These are phyloP conservation scores for Carex arenaria DNA, from an alignment of 202 grass and related monocot genomes.

Conservation along the genomic window DNA sequence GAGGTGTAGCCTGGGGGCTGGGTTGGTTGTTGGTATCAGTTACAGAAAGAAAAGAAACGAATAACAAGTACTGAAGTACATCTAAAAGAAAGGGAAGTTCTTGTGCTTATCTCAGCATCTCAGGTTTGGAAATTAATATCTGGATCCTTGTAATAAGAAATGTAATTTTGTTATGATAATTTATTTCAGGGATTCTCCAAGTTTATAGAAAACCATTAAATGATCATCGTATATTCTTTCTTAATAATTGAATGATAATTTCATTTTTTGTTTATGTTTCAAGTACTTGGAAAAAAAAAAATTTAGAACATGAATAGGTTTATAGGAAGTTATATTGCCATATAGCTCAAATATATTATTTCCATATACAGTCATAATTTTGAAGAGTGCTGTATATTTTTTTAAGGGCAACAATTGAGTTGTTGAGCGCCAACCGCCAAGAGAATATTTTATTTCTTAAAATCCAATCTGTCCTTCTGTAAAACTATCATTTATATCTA, in stretches of 20 bases:
- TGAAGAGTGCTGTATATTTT: too few species aligned
- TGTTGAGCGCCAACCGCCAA: too few species aligned
- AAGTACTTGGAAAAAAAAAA: neutral
- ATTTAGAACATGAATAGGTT: neutral
- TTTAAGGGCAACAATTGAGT: too few species aligned
- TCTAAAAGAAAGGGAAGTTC: neutral
- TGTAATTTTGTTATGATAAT: neutral
- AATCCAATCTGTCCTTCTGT: too few species aligned
- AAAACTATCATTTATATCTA: too few species aligned
- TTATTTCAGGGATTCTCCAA: neutral
- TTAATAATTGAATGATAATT: neutral
- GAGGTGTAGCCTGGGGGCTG: conserved; percentile 11
- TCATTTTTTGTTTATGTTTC: neutral
- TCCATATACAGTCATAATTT: neutral
- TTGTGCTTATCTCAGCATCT: neutral
- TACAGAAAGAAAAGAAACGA: conserved; percentile 19
- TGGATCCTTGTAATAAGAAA: neutral
- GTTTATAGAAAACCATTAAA: neutral
- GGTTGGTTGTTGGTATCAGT: neutral
- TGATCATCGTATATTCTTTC: neutral
- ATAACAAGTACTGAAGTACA: neutral
- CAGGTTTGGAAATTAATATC: neutral
- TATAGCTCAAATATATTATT: neutral
- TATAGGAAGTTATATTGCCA: neutral
- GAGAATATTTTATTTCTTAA: too few species aligned